These are phyloP conservation scores for Mucor saturninus DNA, from an alignment of 371 early-diverging fungal genomes.

Conservation along the genomic window DNA sequence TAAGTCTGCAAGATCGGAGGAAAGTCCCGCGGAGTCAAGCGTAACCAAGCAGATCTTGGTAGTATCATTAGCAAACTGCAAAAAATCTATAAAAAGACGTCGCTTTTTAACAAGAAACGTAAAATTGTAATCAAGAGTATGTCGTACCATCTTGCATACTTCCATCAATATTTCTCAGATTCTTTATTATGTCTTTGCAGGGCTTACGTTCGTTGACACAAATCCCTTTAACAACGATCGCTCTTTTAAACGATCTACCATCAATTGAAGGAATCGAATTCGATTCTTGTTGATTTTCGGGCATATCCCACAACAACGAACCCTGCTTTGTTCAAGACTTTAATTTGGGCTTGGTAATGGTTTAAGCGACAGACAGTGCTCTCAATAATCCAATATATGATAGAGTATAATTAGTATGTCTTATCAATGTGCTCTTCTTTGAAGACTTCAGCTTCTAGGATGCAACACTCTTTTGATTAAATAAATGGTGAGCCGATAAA, in stretches of 20 bases:
- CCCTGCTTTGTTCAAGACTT: conserved; percentile 14
- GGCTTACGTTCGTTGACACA: conserved; percentile 6
- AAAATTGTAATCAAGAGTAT: not conserved
- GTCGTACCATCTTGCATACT: not conserved
- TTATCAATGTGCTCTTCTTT: not conserved
- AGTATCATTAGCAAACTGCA: no score
- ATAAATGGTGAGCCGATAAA: no score
- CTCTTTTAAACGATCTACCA: conserved; percentile 16
- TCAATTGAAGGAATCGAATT: conserved; percentile 18
- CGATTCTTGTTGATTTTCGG: conserved; percentile 15
- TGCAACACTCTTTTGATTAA: no score
- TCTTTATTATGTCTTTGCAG: conserved; percentile 14
- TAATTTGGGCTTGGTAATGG: not conserved
- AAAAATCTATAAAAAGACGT: no score
- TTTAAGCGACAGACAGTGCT: not conserved
- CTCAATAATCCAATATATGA: not conserved
- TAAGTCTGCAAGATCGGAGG: no score
- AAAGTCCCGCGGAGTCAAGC: no score
- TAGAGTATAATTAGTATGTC: not conserved
- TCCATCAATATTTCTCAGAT: not conserved
- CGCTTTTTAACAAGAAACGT: not conserved
- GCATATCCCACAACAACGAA: conserved; percentile 18
- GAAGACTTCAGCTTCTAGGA: not conserved
- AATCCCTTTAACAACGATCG: conserved; percentile 17
- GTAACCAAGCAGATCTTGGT: no score